phyloP scores from a whole-genome alignment of 2,329 filamentous ascomycete genomes.

The Aureobasidium uvarum region DNA sequence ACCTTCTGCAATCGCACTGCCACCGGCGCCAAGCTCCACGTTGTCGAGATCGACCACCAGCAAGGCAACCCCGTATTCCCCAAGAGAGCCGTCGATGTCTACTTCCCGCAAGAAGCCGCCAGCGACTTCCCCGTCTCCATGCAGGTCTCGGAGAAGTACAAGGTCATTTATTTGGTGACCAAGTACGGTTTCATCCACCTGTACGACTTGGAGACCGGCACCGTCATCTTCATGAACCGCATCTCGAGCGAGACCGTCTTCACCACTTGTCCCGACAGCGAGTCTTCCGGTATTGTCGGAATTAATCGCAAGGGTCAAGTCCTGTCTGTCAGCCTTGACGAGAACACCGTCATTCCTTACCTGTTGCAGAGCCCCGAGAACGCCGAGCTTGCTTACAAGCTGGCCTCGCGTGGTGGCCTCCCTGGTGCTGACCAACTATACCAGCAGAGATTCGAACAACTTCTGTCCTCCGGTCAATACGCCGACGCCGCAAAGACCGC shows the following conservation, averaged over 20 bases:
- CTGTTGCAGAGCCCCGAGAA: constrained; percentile 96
- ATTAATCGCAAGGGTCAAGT: constrained; percentile 99
- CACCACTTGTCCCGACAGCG: constrained; percentile 79
- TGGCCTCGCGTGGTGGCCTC: constrained; percentile 89
- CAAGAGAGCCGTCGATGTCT: constrained; percentile 97
- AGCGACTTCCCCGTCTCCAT: constrained; percentile 98
- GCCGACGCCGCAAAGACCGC: constrained; percentile 91
- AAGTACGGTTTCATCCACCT: constrained; percentile 99
- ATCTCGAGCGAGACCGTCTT: constrained; percentile 99
- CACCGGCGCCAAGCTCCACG: constrained; percentile 89
- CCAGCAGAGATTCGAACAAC: constrained; percentile 85
- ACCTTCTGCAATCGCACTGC: constrained; percentile 91
- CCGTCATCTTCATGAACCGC: constrained; percentile 98
- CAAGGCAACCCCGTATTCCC: constrained; percentile 83
- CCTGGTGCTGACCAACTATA: constrained; percentile 94
- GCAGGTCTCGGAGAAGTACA: constrained; percentile 95
- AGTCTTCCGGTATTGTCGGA: constrained; percentile 83
- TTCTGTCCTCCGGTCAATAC: constrained; percentile 77
- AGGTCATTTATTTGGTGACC: constrained; percentile 93
- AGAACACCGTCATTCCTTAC: constrained; percentile 87
- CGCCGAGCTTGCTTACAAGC: constrained; percentile 87
- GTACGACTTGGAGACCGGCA: constrained; percentile 93
- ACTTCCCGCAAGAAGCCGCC: constrained; percentile 91
- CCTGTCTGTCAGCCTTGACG: constrained; percentile 88
- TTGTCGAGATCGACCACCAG: constrained; percentile 95